A percentile compares a stretch with the other conserved stretches of the same genome.
phyloP scores from a whole-genome alignment of 2,329 filamentous ascomycete genomes.

The Colletotrichum incanum region DNA sequence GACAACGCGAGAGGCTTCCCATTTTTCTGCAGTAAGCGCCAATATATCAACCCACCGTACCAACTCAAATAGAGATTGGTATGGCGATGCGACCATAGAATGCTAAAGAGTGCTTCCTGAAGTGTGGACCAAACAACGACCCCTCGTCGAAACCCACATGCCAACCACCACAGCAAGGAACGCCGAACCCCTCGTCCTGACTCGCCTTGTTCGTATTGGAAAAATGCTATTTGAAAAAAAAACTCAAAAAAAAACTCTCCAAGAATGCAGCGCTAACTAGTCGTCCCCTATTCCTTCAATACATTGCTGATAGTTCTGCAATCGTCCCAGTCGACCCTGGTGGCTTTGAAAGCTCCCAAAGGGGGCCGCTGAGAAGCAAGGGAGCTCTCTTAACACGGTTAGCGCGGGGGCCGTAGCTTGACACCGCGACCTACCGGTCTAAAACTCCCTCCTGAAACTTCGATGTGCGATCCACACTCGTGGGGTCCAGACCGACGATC shows the following conservation, averaged over 20 bases:
- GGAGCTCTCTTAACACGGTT: constrained; percentile 15
- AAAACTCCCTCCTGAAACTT: constrained; percentile 17
- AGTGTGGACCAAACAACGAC: not conserved
- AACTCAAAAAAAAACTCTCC: too few relatives aligned
- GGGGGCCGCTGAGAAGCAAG: not conserved
- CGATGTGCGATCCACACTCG: constrained; percentile 10
- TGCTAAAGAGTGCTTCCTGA: not conserved
- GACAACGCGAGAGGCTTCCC: not conserved
- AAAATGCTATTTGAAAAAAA: too few relatives aligned
- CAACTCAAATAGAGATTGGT: not conserved
- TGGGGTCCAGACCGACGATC: not conserved
- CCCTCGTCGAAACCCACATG: not conserved
- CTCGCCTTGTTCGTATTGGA: not conserved
- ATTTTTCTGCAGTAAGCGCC: not conserved
- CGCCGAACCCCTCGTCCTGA: not conserved
- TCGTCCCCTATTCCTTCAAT: not conserved
- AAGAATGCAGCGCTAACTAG: not conserved
- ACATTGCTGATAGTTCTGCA: not conserved
- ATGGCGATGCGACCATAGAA: not conserved
- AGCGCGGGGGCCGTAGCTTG: not conserved
- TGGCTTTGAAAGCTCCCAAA: not conserved
- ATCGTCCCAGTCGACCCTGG: not conserved
- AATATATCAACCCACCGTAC: not conserved
- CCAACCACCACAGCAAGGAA: not conserved
- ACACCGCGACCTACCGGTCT: not conserved